A percentile compares a stretch with the other conserved stretches of the same genome.
Evolutionary conservation across 2,329 filamentous ascomycete species (phyloP).

Genomic region (Thermothelomyces thermophilus): DNA sequence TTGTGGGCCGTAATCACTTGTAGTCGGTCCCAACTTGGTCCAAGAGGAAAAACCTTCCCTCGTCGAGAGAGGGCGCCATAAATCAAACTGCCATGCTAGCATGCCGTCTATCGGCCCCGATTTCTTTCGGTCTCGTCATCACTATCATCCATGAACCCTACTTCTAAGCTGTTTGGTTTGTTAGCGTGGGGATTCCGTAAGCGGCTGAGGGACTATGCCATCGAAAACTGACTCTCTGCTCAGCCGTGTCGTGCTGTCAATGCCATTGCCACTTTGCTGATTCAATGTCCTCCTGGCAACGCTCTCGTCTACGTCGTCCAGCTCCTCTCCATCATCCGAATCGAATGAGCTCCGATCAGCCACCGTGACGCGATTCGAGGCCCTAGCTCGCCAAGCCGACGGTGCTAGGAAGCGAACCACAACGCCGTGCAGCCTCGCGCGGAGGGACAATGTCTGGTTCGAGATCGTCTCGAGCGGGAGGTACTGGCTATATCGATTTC

Average conservation of each 20-base stretch:
- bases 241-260: constrained; percentile 43
- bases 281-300: constrained; percentile 36
- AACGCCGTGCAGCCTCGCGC: constrained; percentile 42
- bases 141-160: constrained; percentile 42
- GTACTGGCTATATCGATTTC: constrained; percentile 65
- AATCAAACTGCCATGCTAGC: not conserved
- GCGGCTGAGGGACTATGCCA: not conserved
- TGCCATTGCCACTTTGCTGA: constrained; percentile 42
- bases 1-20: too few relatives aligned
- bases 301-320: constrained; percentile 52
- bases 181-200: constrained; percentile 6
- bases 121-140: constrained; percentile 32
- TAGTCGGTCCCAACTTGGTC: not conserved
- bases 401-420: constrained; percentile 38
- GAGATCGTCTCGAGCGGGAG: constrained; percentile 61
- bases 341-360: constrained; percentile 40
- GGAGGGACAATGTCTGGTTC: constrained; percentile 48
- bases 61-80: too few relatives aligned
- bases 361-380: constrained; percentile 35
- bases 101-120: not conserved
- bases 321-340: constrained; percentile 64
- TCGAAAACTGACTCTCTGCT: constrained; percentile 60
- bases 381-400: constrained; percentile 43
- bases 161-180: constrained; percentile 30
- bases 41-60: not conserved